Percentiles rank a stretch among this genome's conserved stretches.
Evolutionary conservation across 164 flowering plant genomes (phyloP).

Genomic region (Chimonanthus salicifolius): DNA sequence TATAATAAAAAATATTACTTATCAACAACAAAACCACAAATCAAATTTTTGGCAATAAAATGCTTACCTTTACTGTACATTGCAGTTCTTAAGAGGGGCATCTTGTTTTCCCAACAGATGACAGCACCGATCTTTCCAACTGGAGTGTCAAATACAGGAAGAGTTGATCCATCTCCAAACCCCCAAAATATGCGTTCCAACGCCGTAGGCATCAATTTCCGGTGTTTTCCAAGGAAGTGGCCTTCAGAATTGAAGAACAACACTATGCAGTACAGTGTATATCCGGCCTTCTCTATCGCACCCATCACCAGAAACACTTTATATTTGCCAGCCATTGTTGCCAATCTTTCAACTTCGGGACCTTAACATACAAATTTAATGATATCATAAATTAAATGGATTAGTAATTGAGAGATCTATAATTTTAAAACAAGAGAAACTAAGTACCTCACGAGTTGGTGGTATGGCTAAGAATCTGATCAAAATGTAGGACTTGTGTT

Average conservation of each 20-base stretch:
- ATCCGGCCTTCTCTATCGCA: slow-evolving; percentile 88
- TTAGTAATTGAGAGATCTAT: too few relatives aligned
- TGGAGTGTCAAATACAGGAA: slow-evolving; percentile 74
- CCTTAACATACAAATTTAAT: slow-evolving; percentile 30
- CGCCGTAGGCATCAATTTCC: slow-evolving; percentile 91
- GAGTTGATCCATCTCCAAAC: slow-evolving; percentile 91
- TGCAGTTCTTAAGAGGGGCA: too few relatives aligned
- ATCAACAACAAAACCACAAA: too few relatives aligned
- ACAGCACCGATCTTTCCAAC: too few relatives aligned
- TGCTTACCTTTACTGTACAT: slow-evolving; percentile 84
- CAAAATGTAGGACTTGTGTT: too few relatives aligned
- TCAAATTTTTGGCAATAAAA: background rate
- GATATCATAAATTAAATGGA: background rate
- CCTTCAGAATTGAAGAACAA: slow-evolving; percentile 87
- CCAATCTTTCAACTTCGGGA: slow-evolving; percentile 85
- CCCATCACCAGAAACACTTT: slow-evolving; percentile 87
- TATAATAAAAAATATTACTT: too few relatives aligned
- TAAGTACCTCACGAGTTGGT: too few relatives aligned
- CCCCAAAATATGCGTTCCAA: slow-evolving; percentile 91
- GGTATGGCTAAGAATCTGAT: too few relatives aligned
- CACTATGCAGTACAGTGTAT: slow-evolving; percentile 81
- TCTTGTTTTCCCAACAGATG: too few relatives aligned
- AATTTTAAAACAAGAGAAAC: too few relatives aligned
- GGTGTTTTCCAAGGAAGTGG: slow-evolving; percentile 82
- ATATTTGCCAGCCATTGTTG: slow-evolving; percentile 89